These are phyloP conservation scores for Tothia fuscella DNA, from an alignment of 2,329 filamentous ascomycete genomes.

Conservation along the genomic window DNA sequence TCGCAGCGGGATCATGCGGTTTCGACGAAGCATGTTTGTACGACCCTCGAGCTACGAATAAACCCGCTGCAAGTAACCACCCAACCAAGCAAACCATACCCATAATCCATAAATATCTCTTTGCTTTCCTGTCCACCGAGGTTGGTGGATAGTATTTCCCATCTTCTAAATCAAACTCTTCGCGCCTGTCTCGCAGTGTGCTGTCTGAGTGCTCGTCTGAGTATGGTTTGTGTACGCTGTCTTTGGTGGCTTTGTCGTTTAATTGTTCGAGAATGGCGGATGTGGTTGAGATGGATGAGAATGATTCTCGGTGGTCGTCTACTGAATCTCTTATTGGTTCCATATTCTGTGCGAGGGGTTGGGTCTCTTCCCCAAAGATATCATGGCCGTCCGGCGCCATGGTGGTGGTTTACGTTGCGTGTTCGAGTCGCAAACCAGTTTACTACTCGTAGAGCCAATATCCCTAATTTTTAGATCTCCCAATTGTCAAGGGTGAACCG, in stretches of 20 bases:
- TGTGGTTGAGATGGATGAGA: conserved; percentile 71
- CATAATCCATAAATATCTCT: conserved; percentile 50
- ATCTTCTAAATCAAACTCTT: conserved; percentile 39
- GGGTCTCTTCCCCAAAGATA: conserved; percentile 37
- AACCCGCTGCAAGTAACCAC: conserved; percentile 56
- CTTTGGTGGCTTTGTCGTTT: conserved; percentile 35
- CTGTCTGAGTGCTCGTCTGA: conserved; percentile 25
- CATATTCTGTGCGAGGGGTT: conserved; percentile 29
- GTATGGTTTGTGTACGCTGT: conserved; percentile 23
- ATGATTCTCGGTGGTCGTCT: conserved; percentile 38
- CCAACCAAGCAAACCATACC: conserved; percentile 49
- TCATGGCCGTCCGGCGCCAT: too few species aligned
- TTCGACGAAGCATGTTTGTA: conserved; percentile 54
- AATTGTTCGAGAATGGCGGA: conserved; percentile 72
- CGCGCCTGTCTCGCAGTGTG: conserved; percentile 16
- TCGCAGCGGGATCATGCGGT: conserved; percentile 57
- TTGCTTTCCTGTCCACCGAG: conserved; percentile 53
- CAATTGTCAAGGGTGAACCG: too few species aligned
- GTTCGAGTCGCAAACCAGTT: too few species aligned
- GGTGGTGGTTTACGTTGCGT: too few species aligned
- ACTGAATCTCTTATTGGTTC: conserved; percentile 24
- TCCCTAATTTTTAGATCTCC: too few species aligned
- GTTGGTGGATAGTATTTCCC: conserved; percentile 33
- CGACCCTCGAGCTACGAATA: conserved; percentile 53
- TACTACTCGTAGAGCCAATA: too few species aligned